Conservation (phyloP, 2,329 filamentous ascomycete species). For the Hymenoscyphus albidus region DNA sequence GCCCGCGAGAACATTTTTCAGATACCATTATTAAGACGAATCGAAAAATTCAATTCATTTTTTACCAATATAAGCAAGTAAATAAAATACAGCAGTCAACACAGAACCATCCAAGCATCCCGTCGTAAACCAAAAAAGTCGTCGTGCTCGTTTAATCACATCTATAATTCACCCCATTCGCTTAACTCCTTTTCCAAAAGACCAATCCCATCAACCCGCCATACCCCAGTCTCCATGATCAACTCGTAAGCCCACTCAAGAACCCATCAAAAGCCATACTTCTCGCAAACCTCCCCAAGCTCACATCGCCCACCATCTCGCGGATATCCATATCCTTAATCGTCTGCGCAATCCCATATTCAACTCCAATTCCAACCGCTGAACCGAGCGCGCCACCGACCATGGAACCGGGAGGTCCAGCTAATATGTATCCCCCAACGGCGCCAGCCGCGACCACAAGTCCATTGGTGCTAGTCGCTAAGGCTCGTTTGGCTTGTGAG, state of each 20-base stretch:
- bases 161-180: background rate
- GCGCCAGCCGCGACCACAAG: background rate
- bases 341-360: background rate
- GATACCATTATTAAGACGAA: no score
- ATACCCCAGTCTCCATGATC: background rate
- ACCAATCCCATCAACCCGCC: background rate
- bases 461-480: background rate
- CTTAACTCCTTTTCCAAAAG: background rate
- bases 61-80: background rate
- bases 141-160: background rate
- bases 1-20: no score
- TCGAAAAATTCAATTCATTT: background rate
- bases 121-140: background rate
- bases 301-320: background rate
- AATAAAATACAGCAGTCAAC: background rate
- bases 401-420: background rate
- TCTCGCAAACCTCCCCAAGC: background rate
- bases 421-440: background rate
- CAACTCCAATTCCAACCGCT: background rate
- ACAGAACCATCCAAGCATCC: background rate
- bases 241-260: background rate
- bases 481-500: background rate
- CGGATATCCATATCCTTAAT: background rate
- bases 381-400: background rate
- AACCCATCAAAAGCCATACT: background rate